These are phyloP conservation scores for Shiraia bambusicola DNA, from an alignment of 2,329 filamentous ascomycete genomes.

Conservation along the genomic window DNA sequence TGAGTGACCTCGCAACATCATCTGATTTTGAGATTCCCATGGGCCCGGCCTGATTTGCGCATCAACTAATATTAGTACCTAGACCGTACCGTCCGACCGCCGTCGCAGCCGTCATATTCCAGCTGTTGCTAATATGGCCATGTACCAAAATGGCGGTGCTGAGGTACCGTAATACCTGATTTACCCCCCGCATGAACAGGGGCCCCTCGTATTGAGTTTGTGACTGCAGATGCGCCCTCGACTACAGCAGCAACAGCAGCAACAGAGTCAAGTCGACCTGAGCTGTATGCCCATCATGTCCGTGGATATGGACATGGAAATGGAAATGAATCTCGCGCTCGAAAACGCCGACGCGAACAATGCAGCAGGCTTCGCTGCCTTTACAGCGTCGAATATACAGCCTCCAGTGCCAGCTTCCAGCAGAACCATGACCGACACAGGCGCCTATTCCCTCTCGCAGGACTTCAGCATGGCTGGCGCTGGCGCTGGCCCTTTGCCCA, in stretches of 20 bases:
- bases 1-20: background rate
- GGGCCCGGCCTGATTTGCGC: constrained; percentile 6
- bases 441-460: constrained; percentile 22
- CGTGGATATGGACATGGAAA: constrained; percentile 42
- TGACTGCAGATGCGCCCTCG: constrained; percentile 34
- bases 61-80: too few species aligned
- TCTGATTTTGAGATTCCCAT: constrained; percentile 5
- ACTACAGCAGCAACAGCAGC: constrained; percentile 13
- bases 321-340: constrained; percentile 48
- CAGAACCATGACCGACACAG: constrained; percentile 27
- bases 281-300: constrained; percentile 46
- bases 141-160: constrained; percentile 38
- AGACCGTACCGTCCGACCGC: too few species aligned
- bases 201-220: constrained; percentile 20
- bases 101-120: constrained; percentile 1
- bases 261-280: constrained; percentile 15
- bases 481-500: constrained; percentile 58
- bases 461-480: constrained; percentile 46
- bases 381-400: constrained; percentile 30
- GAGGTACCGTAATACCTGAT: constrained; percentile 37
- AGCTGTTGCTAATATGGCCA: constrained; percentile 35
- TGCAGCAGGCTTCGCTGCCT: constrained; percentile 20
- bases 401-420: constrained; percentile 22
- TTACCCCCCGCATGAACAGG: constrained; percentile 11
- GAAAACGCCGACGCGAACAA: constrained; percentile 27